Conservation (phyloP, 2,329 filamentous ascomycete species). For the Penicillium sp. region DNA sequence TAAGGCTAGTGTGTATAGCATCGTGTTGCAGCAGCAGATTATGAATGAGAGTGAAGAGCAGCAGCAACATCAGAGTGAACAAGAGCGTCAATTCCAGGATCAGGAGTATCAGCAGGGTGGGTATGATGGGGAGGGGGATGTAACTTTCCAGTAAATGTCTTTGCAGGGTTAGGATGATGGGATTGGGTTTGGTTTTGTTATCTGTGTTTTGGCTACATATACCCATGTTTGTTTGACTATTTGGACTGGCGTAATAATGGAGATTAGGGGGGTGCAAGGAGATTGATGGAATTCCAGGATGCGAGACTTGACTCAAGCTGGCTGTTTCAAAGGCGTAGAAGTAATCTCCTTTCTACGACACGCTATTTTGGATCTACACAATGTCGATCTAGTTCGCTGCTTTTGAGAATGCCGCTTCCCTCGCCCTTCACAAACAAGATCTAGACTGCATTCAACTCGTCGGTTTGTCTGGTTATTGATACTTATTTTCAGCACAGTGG, state of each 20-base stretch:
- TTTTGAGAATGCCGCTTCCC: too few species aligned
- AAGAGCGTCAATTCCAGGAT: conserved; percentile 28
- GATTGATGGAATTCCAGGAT: background rate
- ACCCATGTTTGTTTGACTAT: conserved; percentile 22
- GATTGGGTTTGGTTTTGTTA: conserved; percentile 8
- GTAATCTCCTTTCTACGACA: too few species aligned
- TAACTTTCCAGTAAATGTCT: conserved; percentile 27
- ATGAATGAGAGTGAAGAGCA: conserved; percentile 60
- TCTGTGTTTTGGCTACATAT: conserved; percentile 25
- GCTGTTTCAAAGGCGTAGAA: too few species aligned
- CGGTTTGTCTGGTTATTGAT: too few species aligned
- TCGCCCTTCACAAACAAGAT: too few species aligned
- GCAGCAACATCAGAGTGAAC: conserved; percentile 34
- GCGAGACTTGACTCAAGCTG: too few species aligned
- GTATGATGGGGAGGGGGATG: conserved; percentile 30
- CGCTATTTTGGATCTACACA: too few species aligned
- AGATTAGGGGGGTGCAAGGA: conserved; percentile 1
- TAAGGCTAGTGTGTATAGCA: conserved; percentile 98
- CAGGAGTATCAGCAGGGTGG: conserved; percentile 24
- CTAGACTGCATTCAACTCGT: too few species aligned
- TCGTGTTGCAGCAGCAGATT: conserved; percentile 97
- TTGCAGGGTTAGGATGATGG: background rate
- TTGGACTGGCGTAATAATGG: conserved; percentile 15
- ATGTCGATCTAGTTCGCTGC: too few species aligned
- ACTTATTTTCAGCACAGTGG: too few species aligned